Conservation (phyloP, 768 basidiomycete species). For the Crassisporium funariophilum region DNA sequence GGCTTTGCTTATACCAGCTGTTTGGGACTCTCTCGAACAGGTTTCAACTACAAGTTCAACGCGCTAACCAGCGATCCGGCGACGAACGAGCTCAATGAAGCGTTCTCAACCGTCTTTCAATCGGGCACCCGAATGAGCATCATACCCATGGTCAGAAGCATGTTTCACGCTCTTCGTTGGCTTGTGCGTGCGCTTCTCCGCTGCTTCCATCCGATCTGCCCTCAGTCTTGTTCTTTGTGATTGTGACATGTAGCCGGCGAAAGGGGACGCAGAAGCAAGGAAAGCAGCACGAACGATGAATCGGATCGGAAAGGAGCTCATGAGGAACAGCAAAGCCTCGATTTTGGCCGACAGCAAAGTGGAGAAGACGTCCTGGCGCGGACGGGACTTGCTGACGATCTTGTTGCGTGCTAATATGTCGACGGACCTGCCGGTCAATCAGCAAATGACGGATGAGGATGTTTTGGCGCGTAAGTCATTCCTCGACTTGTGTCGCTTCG, state of each 20-base stretch:
- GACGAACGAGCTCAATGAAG: slow-evolving; percentile 52
- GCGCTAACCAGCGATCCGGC: slow-evolving; percentile 28
- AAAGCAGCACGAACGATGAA: slow-evolving; percentile 43
- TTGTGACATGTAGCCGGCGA: slow-evolving; percentile 28
- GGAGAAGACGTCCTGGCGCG: slow-evolving; percentile 30
- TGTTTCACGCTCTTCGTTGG: slow-evolving; percentile 38
- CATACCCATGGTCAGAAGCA: slow-evolving; percentile 31
- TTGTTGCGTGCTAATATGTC: slow-evolving; percentile 68
- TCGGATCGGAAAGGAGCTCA: slow-evolving; percentile 51
- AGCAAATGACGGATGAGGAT: slow-evolving; percentile 62
- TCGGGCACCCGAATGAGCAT: slow-evolving; percentile 39
- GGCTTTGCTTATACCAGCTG: slow-evolving; percentile 30
- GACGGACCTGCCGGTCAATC: slow-evolving; percentile 54
- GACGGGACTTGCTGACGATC: slow-evolving; percentile 61
- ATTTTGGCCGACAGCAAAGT: slow-evolving; percentile 27
- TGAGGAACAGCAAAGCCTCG: slow-evolving; percentile 50
- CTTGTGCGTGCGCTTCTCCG: slow-evolving; percentile 32
- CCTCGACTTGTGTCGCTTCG: too few species aligned
- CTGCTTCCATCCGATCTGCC: not conserved
- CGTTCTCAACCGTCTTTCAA: slow-evolving; percentile 53
- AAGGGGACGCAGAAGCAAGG: slow-evolving; percentile 28
- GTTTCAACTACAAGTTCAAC: slow-evolving; percentile 39
- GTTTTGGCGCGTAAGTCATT: slow-evolving; percentile 52
- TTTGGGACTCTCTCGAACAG: slow-evolving; percentile 26
- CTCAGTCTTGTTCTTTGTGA: not conserved